A percentile compares a stretch with the other conserved stretches of the same genome.
Conservation (phyloP, 2,329 filamentous ascomycete genomes). For the Diplodia corticola region DNA sequence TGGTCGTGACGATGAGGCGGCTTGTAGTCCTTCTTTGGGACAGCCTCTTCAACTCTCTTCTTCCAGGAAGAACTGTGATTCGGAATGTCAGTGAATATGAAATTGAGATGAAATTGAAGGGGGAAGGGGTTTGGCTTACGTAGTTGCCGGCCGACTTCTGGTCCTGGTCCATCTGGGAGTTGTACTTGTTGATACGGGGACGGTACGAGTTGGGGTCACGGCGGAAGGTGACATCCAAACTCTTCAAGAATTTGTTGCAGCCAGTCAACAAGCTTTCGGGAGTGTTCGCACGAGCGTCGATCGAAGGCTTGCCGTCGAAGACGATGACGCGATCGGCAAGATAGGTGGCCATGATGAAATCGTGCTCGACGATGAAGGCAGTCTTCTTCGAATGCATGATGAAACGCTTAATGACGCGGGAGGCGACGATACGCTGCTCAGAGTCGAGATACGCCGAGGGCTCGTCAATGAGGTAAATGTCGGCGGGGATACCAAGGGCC, state of each 20-base stretch:
- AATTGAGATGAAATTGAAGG: too few species aligned
- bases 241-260: conserved; percentile 96
- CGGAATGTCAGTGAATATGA: not conserved
- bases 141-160: conserved; percentile 94
- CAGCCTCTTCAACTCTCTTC: conserved; percentile 73
- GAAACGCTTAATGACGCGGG: conserved; percentile 98
- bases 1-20: conserved; percentile 28
- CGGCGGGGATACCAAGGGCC: conserved; percentile 90
- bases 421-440: conserved; percentile 96
- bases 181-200: conserved; percentile 96
- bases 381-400: conserved; percentile 99
- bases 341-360: conserved; percentile 94
- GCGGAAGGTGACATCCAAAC: conserved; percentile 96
- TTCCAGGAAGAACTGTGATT: conserved; percentile 84
- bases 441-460: conserved; percentile 93
- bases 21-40: conserved; percentile 48
- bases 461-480: conserved; percentile 98
- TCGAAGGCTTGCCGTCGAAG: conserved; percentile 90
- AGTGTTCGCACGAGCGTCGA: conserved; percentile 81
- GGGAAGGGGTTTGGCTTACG: conserved; percentile 57
- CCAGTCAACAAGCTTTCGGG: conserved; percentile 92
- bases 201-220: conserved; percentile 95
- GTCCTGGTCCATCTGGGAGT: conserved; percentile 95
- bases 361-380: conserved; percentile 98
- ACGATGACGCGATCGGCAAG: conserved; percentile 94